These are phyloP conservation scores for Spizellomyces sp. DNA, from an alignment of 192 early-diverging fungal genomes.

Conservation along the genomic window DNA sequence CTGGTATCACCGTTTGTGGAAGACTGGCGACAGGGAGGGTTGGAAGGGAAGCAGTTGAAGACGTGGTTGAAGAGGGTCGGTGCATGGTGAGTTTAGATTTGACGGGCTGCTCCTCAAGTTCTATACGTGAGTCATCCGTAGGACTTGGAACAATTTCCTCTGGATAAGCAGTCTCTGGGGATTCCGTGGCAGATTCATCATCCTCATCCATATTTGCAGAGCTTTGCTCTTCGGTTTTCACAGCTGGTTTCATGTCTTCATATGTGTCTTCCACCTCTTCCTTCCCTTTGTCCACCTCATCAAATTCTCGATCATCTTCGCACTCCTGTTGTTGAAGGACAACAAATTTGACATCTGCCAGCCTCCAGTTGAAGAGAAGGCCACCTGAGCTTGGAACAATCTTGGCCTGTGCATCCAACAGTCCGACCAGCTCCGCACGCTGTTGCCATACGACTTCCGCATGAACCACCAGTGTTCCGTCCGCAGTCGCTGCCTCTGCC, in stretches of 20 bases:
- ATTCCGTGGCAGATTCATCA: not conserved
- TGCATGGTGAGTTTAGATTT: not conserved
- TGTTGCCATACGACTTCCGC: conserved; percentile 36
- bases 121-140: not conserved
- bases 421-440: conserved; percentile 29
- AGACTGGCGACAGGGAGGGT: not conserved
- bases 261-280: not conserved
- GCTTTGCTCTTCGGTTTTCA: not conserved
- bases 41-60: conserved; percentile 21
- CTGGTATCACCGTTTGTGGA: conserved; percentile 20
- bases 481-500: conserved; percentile 27
- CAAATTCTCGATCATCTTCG: not conserved
- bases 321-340: conserved; percentile 2
- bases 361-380: conserved; percentile 29
- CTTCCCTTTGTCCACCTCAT: not conserved
- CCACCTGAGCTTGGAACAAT: conserved; percentile 19
- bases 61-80: conserved; percentile 24
- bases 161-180: no score
- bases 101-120: not conserved
- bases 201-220: conserved; percentile 4
- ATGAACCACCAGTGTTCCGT: conserved; percentile 32
- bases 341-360: conserved; percentile 35
- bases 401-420: conserved; percentile 17
- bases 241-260: not conserved
- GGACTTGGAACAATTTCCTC: not conserved